Evolutionary conservation across 1,284 basidiomycete genomes (phyloP).

Genomic region (Gomphus bonarii): DNA sequence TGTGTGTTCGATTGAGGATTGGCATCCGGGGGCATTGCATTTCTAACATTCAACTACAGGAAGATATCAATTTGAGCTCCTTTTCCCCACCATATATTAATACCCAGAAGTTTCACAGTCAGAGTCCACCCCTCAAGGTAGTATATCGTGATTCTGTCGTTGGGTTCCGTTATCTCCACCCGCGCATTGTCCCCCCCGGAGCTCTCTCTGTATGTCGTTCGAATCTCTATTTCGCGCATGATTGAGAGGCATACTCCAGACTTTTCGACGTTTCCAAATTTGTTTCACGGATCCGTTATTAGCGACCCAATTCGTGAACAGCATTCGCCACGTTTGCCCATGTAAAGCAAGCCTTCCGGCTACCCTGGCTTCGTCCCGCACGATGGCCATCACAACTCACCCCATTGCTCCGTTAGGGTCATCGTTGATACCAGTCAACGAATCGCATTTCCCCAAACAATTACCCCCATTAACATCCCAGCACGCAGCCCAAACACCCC

Average conservation of each 20-base stretch:
- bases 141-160: slow-evolving; percentile 63
- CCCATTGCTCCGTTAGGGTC: background rate
- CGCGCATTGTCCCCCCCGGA: slow-evolving; percentile 27
- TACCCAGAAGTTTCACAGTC: background rate
- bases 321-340: slow-evolving; percentile 56
- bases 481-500: background rate
- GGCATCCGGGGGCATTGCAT: background rate
- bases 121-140: slow-evolving; percentile 49
- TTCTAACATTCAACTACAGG: slow-evolving; percentile 28
- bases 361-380: background rate
- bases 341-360: slow-evolving; percentile 41
- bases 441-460: background rate
- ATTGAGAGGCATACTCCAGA: slow-evolving; percentile 24
- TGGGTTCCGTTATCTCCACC: slow-evolving; percentile 61
- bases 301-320: slow-evolving; percentile 46
- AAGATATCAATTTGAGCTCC: slow-evolving; percentile 59
- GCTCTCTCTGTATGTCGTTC: slow-evolving; percentile 29
- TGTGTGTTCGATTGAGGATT: slow-evolving; percentile 32
- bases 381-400: background rate
- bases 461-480: background rate
- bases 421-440: background rate
- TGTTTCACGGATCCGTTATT: slow-evolving; percentile 42
- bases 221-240: background rate
- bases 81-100: slow-evolving; percentile 31
- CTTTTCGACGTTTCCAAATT: slow-evolving; percentile 64